phyloP scores from a whole-genome alignment of 2,329 filamentous ascomycete species.

The Colletotrichum sp. region DNA sequence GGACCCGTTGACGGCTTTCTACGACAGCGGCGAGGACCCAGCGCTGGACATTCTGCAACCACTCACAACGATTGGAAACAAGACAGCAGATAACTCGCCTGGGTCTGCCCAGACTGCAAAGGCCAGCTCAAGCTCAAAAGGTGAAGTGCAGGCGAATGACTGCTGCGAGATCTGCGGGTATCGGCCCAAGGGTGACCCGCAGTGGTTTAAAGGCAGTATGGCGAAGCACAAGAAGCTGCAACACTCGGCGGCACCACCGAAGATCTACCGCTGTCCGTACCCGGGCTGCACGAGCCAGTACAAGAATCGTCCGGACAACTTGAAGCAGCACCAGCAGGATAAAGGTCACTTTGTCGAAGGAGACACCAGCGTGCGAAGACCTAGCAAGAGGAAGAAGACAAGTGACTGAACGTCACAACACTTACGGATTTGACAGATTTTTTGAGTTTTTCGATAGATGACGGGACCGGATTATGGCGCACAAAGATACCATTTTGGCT shows the following conservation, averaged over 20 bases:
- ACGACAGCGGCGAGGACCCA: not conserved
- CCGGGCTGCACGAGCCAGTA: slow-evolving; percentile 61
- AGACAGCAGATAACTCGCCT: not conserved
- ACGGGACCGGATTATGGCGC: not conserved
- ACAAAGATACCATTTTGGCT: not conserved
- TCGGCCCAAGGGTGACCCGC: slow-evolving; percentile 59
- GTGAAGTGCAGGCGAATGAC: slow-evolving; percentile 48
- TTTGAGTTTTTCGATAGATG: not conserved
- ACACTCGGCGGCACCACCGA: slow-evolving; percentile 52
- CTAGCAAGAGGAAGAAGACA: slow-evolving; percentile 53
- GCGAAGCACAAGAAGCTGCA: slow-evolving; percentile 62
- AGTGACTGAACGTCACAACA: slow-evolving; percentile 20
- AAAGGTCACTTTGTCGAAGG: slow-evolving; percentile 59
- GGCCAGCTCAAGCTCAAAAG: slow-evolving; percentile 29
- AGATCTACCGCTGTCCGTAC: slow-evolving; percentile 57
- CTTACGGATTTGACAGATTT: not conserved
- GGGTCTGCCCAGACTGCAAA: not conserved
- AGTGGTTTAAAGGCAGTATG: slow-evolving; percentile 65
- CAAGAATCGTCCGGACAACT: slow-evolving; percentile 60
- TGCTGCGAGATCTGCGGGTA: slow-evolving; percentile 60
- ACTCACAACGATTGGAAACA: not conserved
- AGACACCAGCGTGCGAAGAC: slow-evolving; percentile 36
- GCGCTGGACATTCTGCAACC: not conserved
- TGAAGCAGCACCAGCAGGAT: slow-evolving; percentile 61
- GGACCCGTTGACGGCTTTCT: not conserved